Conservation (phyloP, 768 basidiomycete genomes). For the Lepiota venenata region DNA sequence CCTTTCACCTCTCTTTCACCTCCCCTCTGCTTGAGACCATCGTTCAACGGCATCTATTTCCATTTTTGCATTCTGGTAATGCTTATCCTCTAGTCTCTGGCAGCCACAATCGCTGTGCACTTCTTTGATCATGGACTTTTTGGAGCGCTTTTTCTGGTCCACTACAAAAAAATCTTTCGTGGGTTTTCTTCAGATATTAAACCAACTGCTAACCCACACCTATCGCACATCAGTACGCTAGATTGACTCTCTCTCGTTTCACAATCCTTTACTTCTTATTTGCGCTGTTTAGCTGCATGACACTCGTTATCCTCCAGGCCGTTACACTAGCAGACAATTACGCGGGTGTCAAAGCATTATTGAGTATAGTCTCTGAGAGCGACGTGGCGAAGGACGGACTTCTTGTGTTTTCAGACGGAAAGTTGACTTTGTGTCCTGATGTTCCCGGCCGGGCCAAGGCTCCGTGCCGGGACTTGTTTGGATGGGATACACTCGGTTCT, state of each 20-base stretch:
- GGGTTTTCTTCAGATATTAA: constrained; percentile 6
- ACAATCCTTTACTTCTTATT: constrained; percentile 47
- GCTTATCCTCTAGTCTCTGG: not conserved
- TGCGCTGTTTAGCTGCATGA: constrained; percentile 36
- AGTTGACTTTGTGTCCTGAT: constrained; percentile 34
- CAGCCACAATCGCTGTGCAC: not conserved
- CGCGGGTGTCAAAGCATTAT: constrained; percentile 28
- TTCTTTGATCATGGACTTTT: constrained; percentile 8
- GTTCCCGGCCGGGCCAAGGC: constrained; percentile 29
- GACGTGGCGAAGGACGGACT: constrained; percentile 24
- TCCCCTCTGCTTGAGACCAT: not conserved
- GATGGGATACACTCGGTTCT: not conserved
- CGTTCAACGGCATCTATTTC: not conserved
- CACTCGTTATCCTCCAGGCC: constrained; percentile 38
- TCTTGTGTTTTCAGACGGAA: constrained; percentile 20
- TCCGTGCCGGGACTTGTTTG: constrained; percentile 19
- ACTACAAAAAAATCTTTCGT: constrained; percentile 26
- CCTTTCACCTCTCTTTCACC: not conserved
- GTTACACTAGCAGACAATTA: constrained; percentile 34
- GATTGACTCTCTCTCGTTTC: constrained; percentile 46
- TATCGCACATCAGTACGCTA: constrained; percentile 32
- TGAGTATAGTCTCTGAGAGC: constrained; percentile 1
- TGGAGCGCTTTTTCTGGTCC: constrained; percentile 20
- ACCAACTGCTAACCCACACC: not conserved
- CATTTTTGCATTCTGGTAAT: constrained; percentile 3